Evolutionary conservation across 768 basidiomycete species (phyloP), one percentile per base, ranked within the genome.

Genomic region (Auricularia sp.): DNA sequence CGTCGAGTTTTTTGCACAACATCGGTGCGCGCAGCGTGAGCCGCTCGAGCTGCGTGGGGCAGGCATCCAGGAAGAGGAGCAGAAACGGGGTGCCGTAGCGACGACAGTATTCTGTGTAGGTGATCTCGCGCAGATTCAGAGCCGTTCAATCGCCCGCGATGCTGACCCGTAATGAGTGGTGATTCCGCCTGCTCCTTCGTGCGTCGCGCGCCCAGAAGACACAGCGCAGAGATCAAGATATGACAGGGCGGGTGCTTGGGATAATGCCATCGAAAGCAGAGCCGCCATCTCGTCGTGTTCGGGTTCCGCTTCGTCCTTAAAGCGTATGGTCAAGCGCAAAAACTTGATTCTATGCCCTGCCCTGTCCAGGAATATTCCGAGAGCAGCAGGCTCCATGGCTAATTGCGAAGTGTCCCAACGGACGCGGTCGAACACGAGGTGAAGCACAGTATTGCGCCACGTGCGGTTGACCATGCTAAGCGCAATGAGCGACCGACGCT

Each of bases 401-500:
- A 51, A 6, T 51, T 51, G 7, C 47, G 47, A 8, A 16, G 47
- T 51, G 21, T 51, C 47, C 47, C 47, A 51, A 8, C 18, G 14
- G 16, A 51, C 21, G 21, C 47, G 47, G 47, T 51, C 47, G 21
- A 51, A 51, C 8, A 51, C 16, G 3, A 51, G 47, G 18, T 51
- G 47, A 8, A 14, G 18, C 11, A 51, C 16, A 6, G 47, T 51
- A 18, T 10, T 51, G 11, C 47, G 47, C 47, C 47, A 51, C 11
- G 47, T 51, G 18, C 47, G 47, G 47, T 16, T 51, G 18, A 21
- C 47, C 47, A 51, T 10, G 47, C 47, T 51, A 8, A 51, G 47
- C 18, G 14, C 21, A 18, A 6, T 18, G 47, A 16, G 47, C 47
- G 18, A 44, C 18, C 11, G 10, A 18, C 47, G 47, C 18, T 83